A percentile compares a stretch with the other conserved stretches of the same genome.
Conservation (phyloP, 2,329 filamentous ascomycete species). For the Penicillium sp. region DNA sequence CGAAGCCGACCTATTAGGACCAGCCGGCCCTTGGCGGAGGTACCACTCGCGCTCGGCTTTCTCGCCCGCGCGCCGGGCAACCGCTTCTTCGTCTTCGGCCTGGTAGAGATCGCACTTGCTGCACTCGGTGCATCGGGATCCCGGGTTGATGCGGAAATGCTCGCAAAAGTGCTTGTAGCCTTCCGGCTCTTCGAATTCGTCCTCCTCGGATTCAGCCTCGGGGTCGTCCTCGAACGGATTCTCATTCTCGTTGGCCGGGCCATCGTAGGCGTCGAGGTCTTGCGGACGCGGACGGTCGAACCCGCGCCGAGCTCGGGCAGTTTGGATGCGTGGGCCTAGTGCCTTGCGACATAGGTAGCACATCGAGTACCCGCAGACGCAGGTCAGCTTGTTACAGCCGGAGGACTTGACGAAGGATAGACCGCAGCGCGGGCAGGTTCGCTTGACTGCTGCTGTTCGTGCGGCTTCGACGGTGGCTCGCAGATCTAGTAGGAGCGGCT, state of each 20-base stretch:
- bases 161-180: constrained; percentile 96
- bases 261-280: constrained; percentile 46
- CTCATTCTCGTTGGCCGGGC: constrained; percentile 38
- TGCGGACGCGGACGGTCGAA: constrained; percentile 11
- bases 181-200: constrained; percentile 54
- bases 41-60: constrained; percentile 73
- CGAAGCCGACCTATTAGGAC: constrained; percentile 11
- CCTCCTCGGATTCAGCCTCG: constrained; percentile 10
- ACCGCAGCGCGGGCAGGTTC: constrained; percentile 88
- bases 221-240: constrained; percentile 8
- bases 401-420: constrained; percentile 90
- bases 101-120: constrained; percentile 72
- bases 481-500: constrained; percentile 76
- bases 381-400: constrained; percentile 96
- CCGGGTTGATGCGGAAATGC: constrained; percentile 83
- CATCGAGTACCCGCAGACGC: constrained; percentile 95
- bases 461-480: constrained; percentile 89
- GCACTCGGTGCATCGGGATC: constrained; percentile 75
- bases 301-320: constrained; percentile 5
- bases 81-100: constrained; percentile 72
- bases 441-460: constrained; percentile 91
- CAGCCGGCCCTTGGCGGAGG: constrained; percentile 58
- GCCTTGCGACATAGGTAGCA: constrained; percentile 92
- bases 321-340: constrained; percentile 33
- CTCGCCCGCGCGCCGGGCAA: constrained; percentile 68